Base-by-base conservation (phyloP, 768 basidiomycete species). In the Xanthoconium purpureum region DNA sequence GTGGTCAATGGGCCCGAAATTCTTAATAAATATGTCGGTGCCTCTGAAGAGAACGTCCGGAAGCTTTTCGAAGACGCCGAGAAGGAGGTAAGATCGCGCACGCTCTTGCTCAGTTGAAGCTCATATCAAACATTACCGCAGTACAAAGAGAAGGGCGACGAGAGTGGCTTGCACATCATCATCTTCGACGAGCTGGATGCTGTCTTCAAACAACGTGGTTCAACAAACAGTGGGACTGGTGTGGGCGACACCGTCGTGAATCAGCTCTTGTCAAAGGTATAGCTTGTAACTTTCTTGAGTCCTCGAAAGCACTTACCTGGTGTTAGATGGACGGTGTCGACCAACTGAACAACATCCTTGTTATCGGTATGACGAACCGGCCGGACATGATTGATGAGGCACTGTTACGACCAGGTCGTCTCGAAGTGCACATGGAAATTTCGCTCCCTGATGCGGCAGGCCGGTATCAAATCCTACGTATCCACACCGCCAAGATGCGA, bases 181-280 rank as follows among this genome's bases (percentile, higher is more conserved):
- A 99, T 99, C 58, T 99, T 99, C 66, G 97, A 99, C 71, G 97
- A 99, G 74, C 73, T 99, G 64, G 97, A 99, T 67, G 97, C 97
- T 15, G 91, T 99, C 61, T 98, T 94, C 80, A 99, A 98, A 71
- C 97, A 98, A 66, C 89, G 97, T 82, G 97, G 97, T 6, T 91
- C 92, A 9, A 91, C 88, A 1, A 88, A 85, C 65, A 85, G 78
- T 55, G 93, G 95, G 3, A 98, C 97, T 10, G 97, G 97, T 45
- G 97, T 99, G 6, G 96, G 94, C n/a, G 97, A 99, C 71, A 98
- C 88, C 18, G 91, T 98, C 18, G 97, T 99, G 72, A 99, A 98
- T 73, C 97, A 99, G 75, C 82, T 99, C 47, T 80, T 99, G 15
- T 96, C 97, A 28, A 99, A 99, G 83, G 94, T 89, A 43, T 12